Base-by-base conservation (phyloP, 75 land plant species). In the Picea sitchensis region DNA sequence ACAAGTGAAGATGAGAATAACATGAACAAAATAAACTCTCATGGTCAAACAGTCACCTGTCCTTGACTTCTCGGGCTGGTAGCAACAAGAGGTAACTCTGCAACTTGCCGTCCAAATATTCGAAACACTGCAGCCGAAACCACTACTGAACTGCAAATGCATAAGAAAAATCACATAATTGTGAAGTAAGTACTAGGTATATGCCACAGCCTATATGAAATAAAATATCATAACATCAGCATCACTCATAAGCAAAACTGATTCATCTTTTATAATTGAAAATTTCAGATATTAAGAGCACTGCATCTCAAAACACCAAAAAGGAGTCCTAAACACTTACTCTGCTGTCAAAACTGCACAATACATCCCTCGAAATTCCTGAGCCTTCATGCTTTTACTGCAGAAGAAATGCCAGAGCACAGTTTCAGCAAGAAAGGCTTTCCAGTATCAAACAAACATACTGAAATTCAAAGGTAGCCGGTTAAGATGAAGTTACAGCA, bases 311-410 rank as follows among this genome's bases (percentile, higher is more conserved):
- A 18, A 63, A 78, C 34, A 18, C 36, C 20, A 0, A 36, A 73
- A 68, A 12, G 5, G 2, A 51, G 11, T 51, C 56, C 11, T 20
- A 44, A 54, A 69, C 20, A 81, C 94, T 84, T 91, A 95, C 98
- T 86, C 90, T 26, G 86, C 90, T 69, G 73, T 91, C 72, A 95
- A 81, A 71, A 93, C 92, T 17, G 89, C 86, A 85, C 93, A 93
- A 76, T 88, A 88, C 91, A 95, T 91, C 59, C 96, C 96, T 36
- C 91, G 83, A 84, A 95, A 95, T 73, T 95, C 98, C 78, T 89
- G 90, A 61, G 87, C 93, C 77, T 88, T 81, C 68, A 90, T 88
- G 58, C 83, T 94, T 78, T 90, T 87, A 63, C 95, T 92, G 97
- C 68, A 51, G 12, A 80, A 75, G 34, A 75, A 47, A 76, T 60